These are phyloP conservation scores for Balakata baccata DNA, from an alignment of 345 rosid species.

Conservation along the genomic window DNA sequence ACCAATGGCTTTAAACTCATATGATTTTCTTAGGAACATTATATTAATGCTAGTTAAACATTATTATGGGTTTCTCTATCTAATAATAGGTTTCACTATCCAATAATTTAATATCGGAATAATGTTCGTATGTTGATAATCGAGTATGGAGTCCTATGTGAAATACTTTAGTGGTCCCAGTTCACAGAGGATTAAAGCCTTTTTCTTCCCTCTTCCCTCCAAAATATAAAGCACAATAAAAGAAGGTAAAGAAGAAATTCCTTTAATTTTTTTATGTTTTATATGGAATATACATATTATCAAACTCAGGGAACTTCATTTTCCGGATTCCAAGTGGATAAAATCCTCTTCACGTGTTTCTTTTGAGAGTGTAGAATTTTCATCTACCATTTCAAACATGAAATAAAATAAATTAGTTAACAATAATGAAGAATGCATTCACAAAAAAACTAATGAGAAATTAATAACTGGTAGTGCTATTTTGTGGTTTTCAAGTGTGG, in stretches of 20 bases:
- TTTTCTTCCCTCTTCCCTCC: neutral
- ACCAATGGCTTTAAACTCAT: too few relatives aligned
- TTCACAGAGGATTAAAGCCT: neutral
- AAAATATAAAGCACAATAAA: neutral
- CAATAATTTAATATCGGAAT: neutral
- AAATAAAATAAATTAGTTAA: neutral
- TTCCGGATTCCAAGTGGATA: neutral
- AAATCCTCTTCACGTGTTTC: neutral
- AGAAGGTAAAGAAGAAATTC: neutral
- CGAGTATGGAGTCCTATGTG: too few relatives aligned
- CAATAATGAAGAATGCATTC: neutral
- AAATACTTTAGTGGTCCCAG: too few relatives aligned
- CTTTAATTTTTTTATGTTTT: neutral
- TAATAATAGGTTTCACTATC: too few relatives aligned
- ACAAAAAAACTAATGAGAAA: neutral
- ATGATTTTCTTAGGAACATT: too few relatives aligned
- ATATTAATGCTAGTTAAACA: too few relatives aligned
- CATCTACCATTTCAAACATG: neutral
- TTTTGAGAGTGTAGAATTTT: neutral
- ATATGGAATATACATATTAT: neutral
- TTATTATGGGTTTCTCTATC: too few relatives aligned
- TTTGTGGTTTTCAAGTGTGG: neutral
- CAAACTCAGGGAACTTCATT: neutral
- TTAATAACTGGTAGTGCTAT: neutral
- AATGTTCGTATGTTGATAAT: neutral